A percentile compares a stretch with the other conserved stretches of the same genome.
These are phyloP conservation scores for Paspalum vaginatum DNA, from an alignment of 176 grass and related monocot species.

Conservation along the genomic window DNA sequence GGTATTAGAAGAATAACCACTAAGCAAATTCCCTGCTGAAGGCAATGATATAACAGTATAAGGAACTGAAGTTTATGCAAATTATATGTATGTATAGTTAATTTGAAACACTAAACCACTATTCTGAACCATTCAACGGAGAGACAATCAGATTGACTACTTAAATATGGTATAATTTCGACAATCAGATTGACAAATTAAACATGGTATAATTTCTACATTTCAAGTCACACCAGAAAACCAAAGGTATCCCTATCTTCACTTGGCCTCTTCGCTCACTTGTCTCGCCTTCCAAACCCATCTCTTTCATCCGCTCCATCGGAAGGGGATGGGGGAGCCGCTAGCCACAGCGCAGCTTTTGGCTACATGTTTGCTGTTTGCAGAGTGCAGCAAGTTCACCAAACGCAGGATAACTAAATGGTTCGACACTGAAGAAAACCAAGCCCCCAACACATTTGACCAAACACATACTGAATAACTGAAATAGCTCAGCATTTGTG, in stretches of 20 bases:
- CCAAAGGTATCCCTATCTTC: not conserved
- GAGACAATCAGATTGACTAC: constrained; percentile 6
- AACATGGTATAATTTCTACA: not conserved
- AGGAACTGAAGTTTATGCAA: not conserved
- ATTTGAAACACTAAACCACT: not conserved
- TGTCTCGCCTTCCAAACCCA: not conserved
- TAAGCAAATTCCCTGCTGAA: not conserved
- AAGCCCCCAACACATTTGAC: not conserved
- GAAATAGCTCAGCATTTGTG: not conserved
- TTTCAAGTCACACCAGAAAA: not conserved
- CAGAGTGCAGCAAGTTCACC: constrained; percentile 2
- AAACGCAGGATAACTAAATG: not conserved
- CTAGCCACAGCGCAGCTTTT: no score
- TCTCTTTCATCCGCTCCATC: not conserved
- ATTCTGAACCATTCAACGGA: not conserved
- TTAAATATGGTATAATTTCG: not conserved
- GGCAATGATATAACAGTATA: not conserved
- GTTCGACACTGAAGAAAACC: not conserved
- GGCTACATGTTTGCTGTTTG: not conserved
- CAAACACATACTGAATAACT: not conserved
- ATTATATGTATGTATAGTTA: not conserved
- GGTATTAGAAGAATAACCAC: constrained; percentile 12
- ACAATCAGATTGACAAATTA: not conserved
- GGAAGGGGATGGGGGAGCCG: no score
- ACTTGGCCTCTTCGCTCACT: not conserved